A percentile compares a stretch with the other conserved stretches of the same genome.
phyloP scores from a whole-genome alignment of 1,284 basidiomycete genomes.

The Cutaneotrichosporon sp. region DNA sequence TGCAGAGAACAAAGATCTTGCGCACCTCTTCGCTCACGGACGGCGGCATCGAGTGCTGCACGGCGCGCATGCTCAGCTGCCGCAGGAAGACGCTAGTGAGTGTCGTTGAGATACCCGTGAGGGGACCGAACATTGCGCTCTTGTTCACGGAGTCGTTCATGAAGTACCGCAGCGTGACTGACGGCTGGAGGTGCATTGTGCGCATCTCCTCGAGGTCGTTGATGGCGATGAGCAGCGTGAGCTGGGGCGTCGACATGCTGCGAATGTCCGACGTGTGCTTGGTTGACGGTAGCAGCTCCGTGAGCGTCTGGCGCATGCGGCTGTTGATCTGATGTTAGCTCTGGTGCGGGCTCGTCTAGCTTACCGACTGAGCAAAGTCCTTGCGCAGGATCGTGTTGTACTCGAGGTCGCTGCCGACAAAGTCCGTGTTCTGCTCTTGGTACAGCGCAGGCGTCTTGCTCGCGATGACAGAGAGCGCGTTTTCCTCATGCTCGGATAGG shows the following conservation, averaged over 20 bases:
- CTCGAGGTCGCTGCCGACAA: slow-evolving; percentile 83
- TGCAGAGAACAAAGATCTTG: slow-evolving; percentile 72
- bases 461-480: slow-evolving; percentile 77
- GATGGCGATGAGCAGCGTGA: slow-evolving; percentile 83
- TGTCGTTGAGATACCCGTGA: slow-evolving; percentile 85
- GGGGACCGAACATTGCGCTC: slow-evolving; percentile 62
- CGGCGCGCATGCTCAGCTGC: slow-evolving; percentile 69
- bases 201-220: slow-evolving; percentile 88
- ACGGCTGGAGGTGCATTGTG: slow-evolving; percentile 73
- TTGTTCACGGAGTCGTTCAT: slow-evolving; percentile 81
- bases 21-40: slow-evolving; percentile 73
- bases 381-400: slow-evolving; percentile 91
- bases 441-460: slow-evolving; percentile 83
- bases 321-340: slow-evolving; percentile 60
- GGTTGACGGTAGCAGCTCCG: slow-evolving; percentile 63
- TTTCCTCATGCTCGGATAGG: slow-evolving; percentile 59
- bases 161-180: slow-evolving; percentile 84
- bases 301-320: slow-evolving; percentile 66
- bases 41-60: slow-evolving; percentile 75
- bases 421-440: slow-evolving; percentile 77
- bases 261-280: slow-evolving; percentile 71
- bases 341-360: slow-evolving; percentile 30
- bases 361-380: slow-evolving; percentile 75
- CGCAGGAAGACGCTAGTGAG: slow-evolving; percentile 62
- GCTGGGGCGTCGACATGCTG: slow-evolving; percentile 74